Conservation (phyloP, 768 basidiomycete genomes). For the Collybia nuda region DNA sequence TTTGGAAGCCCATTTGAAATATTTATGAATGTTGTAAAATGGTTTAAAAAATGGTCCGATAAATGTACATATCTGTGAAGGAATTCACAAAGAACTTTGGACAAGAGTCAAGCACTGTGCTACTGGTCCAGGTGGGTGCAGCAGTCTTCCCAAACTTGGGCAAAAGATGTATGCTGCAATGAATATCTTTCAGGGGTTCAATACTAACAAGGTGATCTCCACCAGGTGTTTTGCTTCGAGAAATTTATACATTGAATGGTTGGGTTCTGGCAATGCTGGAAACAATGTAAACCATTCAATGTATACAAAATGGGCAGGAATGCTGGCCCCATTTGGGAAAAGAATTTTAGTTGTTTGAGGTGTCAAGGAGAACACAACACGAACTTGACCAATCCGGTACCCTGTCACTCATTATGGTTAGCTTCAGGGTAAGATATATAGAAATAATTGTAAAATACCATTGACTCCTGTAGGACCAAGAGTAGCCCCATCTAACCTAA, state of each 20-base stretch:
- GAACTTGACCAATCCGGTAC: conserved; percentile 23
- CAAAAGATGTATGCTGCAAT: conserved; percentile 24
- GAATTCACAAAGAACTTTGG: not conserved
- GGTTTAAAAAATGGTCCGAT: not conserved
- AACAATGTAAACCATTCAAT: conserved; percentile 26
- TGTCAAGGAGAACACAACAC: conserved; percentile 22
- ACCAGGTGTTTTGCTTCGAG: not conserved
- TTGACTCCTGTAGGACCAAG: conserved; percentile 6
- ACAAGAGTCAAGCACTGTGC: not conserved
- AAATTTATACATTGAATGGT: conserved; percentile 17
- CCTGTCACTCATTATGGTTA: conserved; percentile 5
- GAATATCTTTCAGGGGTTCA: conserved; percentile 24
- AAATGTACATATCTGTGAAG: not conserved
- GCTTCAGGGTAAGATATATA: not conserved
- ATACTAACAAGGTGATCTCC: conserved; percentile 16
- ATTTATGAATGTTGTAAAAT: too few species aligned
- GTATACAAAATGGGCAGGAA: conserved; percentile 20
- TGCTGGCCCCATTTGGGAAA: conserved; percentile 3
- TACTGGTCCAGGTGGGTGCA: conserved; percentile 2
- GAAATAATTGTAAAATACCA: conserved; percentile 14
- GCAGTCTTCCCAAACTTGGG: conserved; percentile 4
- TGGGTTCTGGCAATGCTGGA: conserved; percentile 5
- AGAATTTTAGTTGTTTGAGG: conserved; percentile 3
- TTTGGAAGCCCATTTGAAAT: too few species aligned
- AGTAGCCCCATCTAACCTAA: conserved; percentile 4